Evolutionary conservation across 2,329 filamentous ascomycete genomes (phyloP), one percentile per base, ranked within the genome.

Genomic region (Sporothrix inflata): DNA sequence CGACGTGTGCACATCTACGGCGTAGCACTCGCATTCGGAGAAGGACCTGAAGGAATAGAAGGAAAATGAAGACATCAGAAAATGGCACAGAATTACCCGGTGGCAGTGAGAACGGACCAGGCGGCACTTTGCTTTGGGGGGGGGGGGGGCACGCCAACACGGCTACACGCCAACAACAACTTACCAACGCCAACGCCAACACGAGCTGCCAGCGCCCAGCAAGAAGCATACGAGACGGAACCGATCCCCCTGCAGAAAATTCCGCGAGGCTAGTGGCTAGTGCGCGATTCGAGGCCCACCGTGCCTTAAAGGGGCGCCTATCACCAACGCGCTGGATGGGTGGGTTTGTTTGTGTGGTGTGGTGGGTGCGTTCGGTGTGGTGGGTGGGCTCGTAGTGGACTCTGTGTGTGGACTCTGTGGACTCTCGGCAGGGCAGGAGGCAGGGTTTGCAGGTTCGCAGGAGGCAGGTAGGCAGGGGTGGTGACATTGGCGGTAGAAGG

Each of bases 211-310:
- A 45, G 21, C n/a, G 27, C 21, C 42, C 30, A 21, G 30, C 47
- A 60, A 14, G 21, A 55, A 51, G 16, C 24, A 49, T 47, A 67
- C 42, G 42, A 67, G 42, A 51, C 16, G 24, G 63, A 67, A 21
- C 24, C 63, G 42, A 34, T 49, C 12, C 42, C 65, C 65, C 65
- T 67, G 65, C 65, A 67, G 63, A 66, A 66, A 66, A 49, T 66
- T 24, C 42, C 63, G 63, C 45, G 65, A 53, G 65, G 45, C 45
- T 67, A 67, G 65, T 51, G 65, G 63, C 27, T 38, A 51, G 65
- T 34, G 45, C 19, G 8, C 65, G 65, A 67, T 67, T 67, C 65
- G 65, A 38, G 63, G 40, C 65, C 65, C 65, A 67, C 65, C 30
- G 63, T 49, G 63, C 61, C 60, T 65, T 65, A 51, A 67, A 21